A percentile compares a stretch with the other conserved stretches of the same genome.
phyloP scores from a whole-genome alignment of 2,329 filamentous ascomycete species.

The Aspergillus puulaauensis region DNA sequence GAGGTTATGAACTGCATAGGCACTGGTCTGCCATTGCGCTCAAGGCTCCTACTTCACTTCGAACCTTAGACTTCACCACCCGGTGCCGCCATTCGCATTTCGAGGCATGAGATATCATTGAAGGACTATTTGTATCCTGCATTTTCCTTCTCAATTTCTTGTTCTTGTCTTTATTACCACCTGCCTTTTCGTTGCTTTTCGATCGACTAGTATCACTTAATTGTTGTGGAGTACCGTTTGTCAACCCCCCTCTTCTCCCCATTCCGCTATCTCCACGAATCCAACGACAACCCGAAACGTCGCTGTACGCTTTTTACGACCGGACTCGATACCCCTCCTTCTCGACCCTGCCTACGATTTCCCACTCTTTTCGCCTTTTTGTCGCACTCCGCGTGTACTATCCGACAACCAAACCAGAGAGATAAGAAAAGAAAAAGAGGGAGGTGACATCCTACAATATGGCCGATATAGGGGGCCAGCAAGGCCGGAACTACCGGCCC shows the following conservation, averaged over 20 bases:
- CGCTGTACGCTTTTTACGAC: conserved; percentile 35
- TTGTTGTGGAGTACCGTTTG: conserved; percentile 21
- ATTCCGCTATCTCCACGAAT: conserved; percentile 30
- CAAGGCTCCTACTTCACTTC: conserved; percentile 40
- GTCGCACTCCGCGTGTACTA: conserved; percentile 8
- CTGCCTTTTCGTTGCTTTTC: conserved; percentile 7
- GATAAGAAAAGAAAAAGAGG: conserved; percentile 5
- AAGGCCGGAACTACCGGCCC: conserved; percentile 60
- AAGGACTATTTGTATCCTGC: conserved; percentile 20
- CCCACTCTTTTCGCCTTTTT: conserved; percentile 4
- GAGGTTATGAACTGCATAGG: conserved; percentile 41
- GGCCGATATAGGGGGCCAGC: conserved; percentile 65
- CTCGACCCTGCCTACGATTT: conserved; percentile 9
- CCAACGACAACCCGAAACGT: conserved; percentile 33
- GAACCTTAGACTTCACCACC: conserved; percentile 21
- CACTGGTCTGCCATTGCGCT: conserved; percentile 41
- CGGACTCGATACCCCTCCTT: conserved; percentile 24
- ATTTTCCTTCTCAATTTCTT: conserved; percentile 16
- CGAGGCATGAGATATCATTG: conserved; percentile 30
- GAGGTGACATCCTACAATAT: conserved; percentile 37
- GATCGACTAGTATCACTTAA: conserved; percentile 18
- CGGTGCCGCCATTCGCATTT: conserved; percentile 19
- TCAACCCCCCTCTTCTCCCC: conserved; percentile 17
- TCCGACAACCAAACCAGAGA: conserved; percentile 6
- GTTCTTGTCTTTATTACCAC: conserved; percentile 16